Evolutionary conservation across 441 rosid species (phyloP).

Genomic region (Erodium moschatum): DNA sequence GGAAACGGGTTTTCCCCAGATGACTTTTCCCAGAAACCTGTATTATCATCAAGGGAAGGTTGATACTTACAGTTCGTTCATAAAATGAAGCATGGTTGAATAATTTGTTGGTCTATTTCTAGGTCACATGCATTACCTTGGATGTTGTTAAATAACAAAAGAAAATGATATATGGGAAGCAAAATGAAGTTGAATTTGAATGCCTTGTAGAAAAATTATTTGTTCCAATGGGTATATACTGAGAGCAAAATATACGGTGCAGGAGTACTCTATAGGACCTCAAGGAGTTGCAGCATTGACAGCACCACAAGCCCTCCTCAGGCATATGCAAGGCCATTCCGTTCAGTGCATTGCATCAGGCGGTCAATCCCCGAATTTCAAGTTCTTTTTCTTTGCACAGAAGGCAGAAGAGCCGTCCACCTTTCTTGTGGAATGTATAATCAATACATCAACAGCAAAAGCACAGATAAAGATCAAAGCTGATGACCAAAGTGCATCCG

Average conservation of each 20-base stretch:
- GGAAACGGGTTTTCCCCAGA: too few species aligned
- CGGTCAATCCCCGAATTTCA: constrained; percentile 79
- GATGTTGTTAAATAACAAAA: not conserved
- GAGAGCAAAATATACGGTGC: constrained; percentile 19
- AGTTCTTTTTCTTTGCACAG: constrained; percentile 91
- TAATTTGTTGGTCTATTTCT: not conserved
- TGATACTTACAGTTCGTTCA: not conserved
- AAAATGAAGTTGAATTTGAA: not conserved
- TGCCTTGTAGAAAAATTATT: not conserved
- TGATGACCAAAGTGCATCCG: constrained; percentile 64
- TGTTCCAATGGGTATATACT: too few species aligned
- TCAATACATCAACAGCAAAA: constrained; percentile 73
- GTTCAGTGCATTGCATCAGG: constrained; percentile 92
- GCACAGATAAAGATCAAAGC: constrained; percentile 77
- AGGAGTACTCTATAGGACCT: constrained; percentile 63
- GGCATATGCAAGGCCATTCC: constrained; percentile 79
- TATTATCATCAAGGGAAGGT: not conserved
- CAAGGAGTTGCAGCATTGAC: constrained; percentile 65
- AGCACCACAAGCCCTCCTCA: constrained; percentile 65
- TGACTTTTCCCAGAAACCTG: not conserved
- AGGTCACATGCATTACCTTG: not conserved
- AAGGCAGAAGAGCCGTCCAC: constrained; percentile 59
- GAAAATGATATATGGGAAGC: not conserved
- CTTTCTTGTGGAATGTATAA: constrained; percentile 72
- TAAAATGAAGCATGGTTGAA: not conserved